These are phyloP conservation scores for Sicyos edulis DNA, from an alignment of 306 rosid species.

Conservation along the genomic window DNA sequence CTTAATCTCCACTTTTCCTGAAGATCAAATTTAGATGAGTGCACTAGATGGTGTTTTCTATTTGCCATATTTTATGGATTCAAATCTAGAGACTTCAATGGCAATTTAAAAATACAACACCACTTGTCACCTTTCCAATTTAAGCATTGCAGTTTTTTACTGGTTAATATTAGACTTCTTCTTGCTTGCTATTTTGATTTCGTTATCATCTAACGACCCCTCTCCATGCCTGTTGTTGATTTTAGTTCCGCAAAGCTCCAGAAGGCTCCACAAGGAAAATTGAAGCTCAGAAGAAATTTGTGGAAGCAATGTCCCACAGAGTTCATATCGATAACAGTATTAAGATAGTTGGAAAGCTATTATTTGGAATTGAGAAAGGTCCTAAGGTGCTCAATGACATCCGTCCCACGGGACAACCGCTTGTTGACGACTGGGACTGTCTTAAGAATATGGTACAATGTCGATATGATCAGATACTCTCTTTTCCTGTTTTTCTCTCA, in stretches of 20 bases:
- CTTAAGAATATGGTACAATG: conserved; percentile 58
- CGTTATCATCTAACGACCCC: neutral
- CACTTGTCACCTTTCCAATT: neutral
- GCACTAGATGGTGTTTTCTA: neutral
- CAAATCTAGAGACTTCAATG: neutral
- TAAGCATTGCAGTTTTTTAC: neutral
- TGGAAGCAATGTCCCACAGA: conserved; percentile 89
- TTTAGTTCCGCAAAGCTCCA: conserved; percentile 78
- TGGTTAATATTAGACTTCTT: neutral
- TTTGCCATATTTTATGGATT: neutral
- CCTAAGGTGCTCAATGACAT: conserved; percentile 46
- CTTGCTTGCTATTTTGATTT: neutral
- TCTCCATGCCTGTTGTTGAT: conserved; percentile 4
- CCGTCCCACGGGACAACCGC: conserved; percentile 60
- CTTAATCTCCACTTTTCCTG: neutral
- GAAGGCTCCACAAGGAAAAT: conserved; percentile 67
- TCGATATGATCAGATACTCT: neutral
- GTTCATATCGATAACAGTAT: conserved; percentile 69
- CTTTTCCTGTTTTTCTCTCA: conserved; percentile 1
- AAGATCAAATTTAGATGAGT: neutral
- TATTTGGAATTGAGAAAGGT: conserved; percentile 77
- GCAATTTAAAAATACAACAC: neutral
- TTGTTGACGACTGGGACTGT: conserved; percentile 87
- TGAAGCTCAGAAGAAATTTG: conserved; percentile 67
- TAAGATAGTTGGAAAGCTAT: conserved; percentile 62